phyloP scores from a whole-genome alignment of 495 filamentous ascomycete genomes.

The Talaromyces proteolyticus region DNA sequence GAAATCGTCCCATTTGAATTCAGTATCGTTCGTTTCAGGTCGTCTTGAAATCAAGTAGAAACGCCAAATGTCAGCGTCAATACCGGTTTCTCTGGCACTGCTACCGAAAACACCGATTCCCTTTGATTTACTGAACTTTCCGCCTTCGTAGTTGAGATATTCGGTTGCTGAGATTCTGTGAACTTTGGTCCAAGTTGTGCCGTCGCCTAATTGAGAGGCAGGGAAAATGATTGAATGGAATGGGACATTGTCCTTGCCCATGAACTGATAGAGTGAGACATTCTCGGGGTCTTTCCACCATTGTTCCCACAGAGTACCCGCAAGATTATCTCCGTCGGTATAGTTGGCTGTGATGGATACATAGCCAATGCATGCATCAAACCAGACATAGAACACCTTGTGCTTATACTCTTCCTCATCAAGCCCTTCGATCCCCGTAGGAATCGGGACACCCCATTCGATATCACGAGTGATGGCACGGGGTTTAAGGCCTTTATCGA shows the following conservation, averaged over 20 bases:
- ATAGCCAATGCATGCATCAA: conserved; percentile 96
- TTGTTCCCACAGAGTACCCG: conserved; percentile 66
- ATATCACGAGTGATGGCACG: conserved; percentile 91
- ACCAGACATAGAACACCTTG: conserved; percentile 97
- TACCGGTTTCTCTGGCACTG: conserved; percentile 81
- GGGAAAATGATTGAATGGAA: conserved; percentile 94
- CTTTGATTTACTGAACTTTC: conserved; percentile 93
- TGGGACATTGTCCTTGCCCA: conserved; percentile 96
- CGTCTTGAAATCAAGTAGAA: conserved; percentile 8
- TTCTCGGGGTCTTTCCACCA: conserved; percentile 94
- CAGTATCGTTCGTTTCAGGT: conserved; percentile 11
- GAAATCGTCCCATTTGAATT: conserved; percentile 13
- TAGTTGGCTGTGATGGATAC: conserved; percentile 92
- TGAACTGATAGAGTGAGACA: conserved; percentile 91
- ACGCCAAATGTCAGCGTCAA: conserved; percentile 28
- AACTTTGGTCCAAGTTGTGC: conserved; percentile 84
- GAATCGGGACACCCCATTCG: conserved; percentile 78
- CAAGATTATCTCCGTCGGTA: conserved; percentile 44
- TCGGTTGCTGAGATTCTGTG: conserved; percentile 87
- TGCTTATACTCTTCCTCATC: conserved; percentile 54
- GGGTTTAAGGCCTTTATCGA: conserved; percentile 73
- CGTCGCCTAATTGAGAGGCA: conserved; percentile 75
- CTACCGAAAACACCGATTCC: conserved; percentile 88
- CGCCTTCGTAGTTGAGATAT: conserved; percentile 92
- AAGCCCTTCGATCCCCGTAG: conserved; percentile 32